Evolutionary conservation across 2,329 filamentous ascomycete genomes (phyloP).

Genomic region (Apiospora sp.): DNA sequence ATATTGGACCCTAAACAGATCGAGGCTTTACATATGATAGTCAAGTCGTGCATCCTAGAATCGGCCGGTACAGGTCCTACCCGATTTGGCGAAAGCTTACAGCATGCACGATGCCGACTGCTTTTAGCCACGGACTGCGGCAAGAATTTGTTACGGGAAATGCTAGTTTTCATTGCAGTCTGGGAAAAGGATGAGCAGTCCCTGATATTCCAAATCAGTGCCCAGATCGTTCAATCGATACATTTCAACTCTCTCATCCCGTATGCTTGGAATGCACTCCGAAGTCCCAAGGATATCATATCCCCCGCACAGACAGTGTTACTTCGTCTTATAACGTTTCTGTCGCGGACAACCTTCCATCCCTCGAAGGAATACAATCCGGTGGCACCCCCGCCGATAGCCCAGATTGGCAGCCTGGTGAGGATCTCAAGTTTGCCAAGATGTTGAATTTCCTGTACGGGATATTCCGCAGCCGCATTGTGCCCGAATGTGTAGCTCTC

Average conservation of each 20-base stretch:
- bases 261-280: constrained; percentile 89
- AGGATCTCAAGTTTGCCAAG: constrained; percentile 64
- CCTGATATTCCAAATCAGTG: constrained; percentile 95
- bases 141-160: constrained; percentile 85
- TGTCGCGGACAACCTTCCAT: constrained; percentile 72
- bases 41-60: constrained; percentile 93
- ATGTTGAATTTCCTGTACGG: constrained; percentile 90
- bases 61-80: constrained; percentile 75
- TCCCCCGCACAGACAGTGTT: constrained; percentile 94
- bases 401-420: constrained; percentile 47
- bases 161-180: constrained; percentile 94
- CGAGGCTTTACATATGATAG: constrained; percentile 94
- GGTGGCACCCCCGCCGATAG: constrained; percentile 33
- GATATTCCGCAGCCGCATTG: constrained; percentile 89
- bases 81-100: constrained; percentile 78
- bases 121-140: constrained; percentile 90
- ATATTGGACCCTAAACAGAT: constrained; percentile 95
- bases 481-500: constrained; percentile 92
- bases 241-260: constrained; percentile 89
- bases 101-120: constrained; percentile 89
- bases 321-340: constrained; percentile 87
- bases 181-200: constrained; percentile 96
- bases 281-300: constrained; percentile 94
- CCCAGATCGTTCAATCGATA: constrained; percentile 93
- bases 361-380: constrained; percentile 47